Conservation (phyloP, 306 rosid species). For the Quercus mongolica region DNA sequence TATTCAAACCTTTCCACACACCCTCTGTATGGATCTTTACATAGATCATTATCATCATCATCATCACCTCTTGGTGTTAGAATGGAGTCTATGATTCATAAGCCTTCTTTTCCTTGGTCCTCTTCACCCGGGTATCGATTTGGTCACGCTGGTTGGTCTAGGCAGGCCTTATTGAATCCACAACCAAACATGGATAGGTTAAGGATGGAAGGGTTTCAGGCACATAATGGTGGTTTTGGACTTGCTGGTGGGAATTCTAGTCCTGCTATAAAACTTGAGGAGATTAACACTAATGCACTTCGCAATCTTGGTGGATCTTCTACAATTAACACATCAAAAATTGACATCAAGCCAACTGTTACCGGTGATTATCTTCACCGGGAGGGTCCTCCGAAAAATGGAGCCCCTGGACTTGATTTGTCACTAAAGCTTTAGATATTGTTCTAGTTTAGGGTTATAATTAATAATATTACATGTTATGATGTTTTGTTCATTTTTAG, state of each 20-base stretch:
- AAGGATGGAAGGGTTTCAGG: conserved; percentile 17
- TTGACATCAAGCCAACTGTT: neutral
- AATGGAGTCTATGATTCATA: conserved; percentile 61
- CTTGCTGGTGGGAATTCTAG: neutral
- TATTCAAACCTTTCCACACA: conserved; percentile 25
- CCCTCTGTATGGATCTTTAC: conserved; percentile 30
- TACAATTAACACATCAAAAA: neutral
- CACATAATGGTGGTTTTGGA: neutral
- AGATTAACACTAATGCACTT: neutral
- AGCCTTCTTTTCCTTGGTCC: conserved; percentile 33
- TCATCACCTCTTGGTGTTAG: conserved; percentile 42
- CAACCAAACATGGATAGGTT: conserved; percentile 16
- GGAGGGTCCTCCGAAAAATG: neutral
- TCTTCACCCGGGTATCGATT: conserved; percentile 1
- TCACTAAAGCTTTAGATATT: conserved; percentile 43
- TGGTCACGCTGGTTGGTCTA: conserved; percentile 16
- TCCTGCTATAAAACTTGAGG: conserved; percentile 6
- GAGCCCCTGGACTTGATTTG: conserved; percentile 40
- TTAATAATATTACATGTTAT: too few species aligned
- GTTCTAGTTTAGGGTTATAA: neutral
- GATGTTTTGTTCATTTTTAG: too few species aligned
- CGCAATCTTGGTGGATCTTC: neutral
- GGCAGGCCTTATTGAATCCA: neutral
- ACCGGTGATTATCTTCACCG: neutral
- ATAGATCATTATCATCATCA: neutral